Conservation (phyloP, 495 filamentous ascomycete species). For the Talaromyces borbonicus region DNA sequence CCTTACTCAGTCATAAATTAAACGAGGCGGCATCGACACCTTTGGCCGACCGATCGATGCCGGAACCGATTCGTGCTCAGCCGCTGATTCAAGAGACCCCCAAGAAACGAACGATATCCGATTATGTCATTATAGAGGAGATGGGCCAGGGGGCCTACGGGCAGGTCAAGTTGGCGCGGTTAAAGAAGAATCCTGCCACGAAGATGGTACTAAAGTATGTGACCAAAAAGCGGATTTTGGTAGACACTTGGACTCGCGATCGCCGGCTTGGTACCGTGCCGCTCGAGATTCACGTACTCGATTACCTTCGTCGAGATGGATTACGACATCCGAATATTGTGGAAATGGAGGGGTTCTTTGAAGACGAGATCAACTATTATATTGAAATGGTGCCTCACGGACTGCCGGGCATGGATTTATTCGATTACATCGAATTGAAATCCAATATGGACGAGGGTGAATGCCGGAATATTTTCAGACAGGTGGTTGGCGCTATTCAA, state of each 20-base stretch:
- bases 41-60: constrained; percentile 33
- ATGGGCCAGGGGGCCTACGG: constrained; percentile 99
- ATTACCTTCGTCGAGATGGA: constrained; percentile 83
- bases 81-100: constrained; percentile 25
- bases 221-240: constrained; percentile 90
- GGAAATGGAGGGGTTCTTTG: constrained; percentile 98
- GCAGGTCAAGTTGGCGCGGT: constrained; percentile 90
- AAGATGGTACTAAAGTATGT: constrained; percentile 97
- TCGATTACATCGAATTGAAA: constrained; percentile 96
- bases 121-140: constrained; percentile 91
- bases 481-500: constrained; percentile 80
- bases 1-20: constrained; percentile 65
- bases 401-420: constrained; percentile 95
- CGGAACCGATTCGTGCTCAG: not conserved
- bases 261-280: constrained; percentile 92
- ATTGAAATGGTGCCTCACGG: constrained; percentile 98
- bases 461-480: constrained; percentile 87
- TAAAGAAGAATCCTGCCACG: constrained; percentile 62
- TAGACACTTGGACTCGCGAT: constrained; percentile 98
- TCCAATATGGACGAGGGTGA: constrained; percentile 94
- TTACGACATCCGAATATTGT: constrained; percentile 91
- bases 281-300: constrained; percentile 92
- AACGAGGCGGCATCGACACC: constrained; percentile 55
- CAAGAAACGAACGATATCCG: constrained; percentile 72
- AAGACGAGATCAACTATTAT: constrained; percentile 96